Evolutionary conservation across 495 filamentous ascomycete genomes (phyloP).

Genomic region (Sabuloglossum arenarium): DNA sequence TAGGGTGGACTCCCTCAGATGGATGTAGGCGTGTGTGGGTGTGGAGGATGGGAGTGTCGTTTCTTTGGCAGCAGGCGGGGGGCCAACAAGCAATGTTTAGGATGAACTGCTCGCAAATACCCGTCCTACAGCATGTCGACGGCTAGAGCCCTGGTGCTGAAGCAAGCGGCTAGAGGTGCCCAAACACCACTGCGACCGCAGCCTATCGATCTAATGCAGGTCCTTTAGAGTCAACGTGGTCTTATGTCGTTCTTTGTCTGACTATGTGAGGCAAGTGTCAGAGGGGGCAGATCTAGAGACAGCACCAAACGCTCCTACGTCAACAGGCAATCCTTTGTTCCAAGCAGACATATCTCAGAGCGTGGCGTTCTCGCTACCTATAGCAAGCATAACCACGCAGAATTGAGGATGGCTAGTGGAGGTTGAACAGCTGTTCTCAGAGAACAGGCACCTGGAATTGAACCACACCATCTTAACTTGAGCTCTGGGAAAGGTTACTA

Average conservation of each 20-base stretch:
- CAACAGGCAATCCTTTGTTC: background rate
- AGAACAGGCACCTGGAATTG: background rate
- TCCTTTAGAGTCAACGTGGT: background rate
- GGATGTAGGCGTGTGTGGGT: background rate
- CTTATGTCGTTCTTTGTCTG: background rate
- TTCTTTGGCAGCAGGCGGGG: slow-evolving; percentile 1
- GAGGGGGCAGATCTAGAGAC: background rate
- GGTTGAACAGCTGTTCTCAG: background rate
- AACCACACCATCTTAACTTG: background rate
- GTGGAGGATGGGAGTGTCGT: slow-evolving; percentile 4
- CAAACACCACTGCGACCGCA: background rate
- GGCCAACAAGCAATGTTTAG: slow-evolving; percentile 5
- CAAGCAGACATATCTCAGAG: background rate
- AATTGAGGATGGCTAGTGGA: background rate
- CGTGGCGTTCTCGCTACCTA: too few species aligned
- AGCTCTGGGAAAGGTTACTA: background rate
- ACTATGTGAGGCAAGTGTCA: background rate
- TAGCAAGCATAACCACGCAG: too few species aligned
- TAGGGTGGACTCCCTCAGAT: slow-evolving; percentile 5
- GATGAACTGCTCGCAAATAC: slow-evolving; percentile 14
- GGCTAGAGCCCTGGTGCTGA: background rate
- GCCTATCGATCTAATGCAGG: background rate
- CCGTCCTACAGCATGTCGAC: slow-evolving; percentile 5
- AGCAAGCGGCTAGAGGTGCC: background rate
- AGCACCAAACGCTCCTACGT: background rate